Conservation (phyloP, 352 stramenopile genomes). For the Blastocystis sp. region DNA sequence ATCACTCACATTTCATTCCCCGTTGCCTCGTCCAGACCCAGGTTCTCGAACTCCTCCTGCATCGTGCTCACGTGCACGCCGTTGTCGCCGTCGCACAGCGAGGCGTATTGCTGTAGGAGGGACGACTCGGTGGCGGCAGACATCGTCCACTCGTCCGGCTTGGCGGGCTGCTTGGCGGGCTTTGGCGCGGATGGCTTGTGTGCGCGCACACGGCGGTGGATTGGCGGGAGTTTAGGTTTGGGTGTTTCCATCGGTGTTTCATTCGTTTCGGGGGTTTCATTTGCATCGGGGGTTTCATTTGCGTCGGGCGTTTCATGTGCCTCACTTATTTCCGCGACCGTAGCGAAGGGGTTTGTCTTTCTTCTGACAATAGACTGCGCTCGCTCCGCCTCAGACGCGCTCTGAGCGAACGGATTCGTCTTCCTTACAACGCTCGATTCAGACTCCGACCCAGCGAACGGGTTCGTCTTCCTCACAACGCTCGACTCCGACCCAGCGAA, state of each 20-base stretch:
- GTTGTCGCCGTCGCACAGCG: neutral
- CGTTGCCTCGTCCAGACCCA: conserved; percentile 40
- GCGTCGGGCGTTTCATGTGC: too few species aligned
- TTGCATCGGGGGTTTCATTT: too few species aligned
- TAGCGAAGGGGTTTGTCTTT: neutral
- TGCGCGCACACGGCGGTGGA: too few species aligned
- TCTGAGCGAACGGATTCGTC: neutral
- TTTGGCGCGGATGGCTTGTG: too few species aligned
- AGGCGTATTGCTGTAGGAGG: neutral
- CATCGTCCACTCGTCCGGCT: neutral
- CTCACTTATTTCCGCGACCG: neutral
- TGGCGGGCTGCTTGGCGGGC: too few species aligned
- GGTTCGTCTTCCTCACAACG: neutral
- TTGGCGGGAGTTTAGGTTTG: too few species aligned
- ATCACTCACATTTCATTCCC: conserved; percentile 15
- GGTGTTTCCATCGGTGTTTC: too few species aligned
- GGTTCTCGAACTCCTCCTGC: neutral
- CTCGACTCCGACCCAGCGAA: neutral
- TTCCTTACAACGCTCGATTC: neutral
- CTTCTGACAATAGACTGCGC: neutral
- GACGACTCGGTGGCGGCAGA: neutral
- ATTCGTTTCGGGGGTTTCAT: too few species aligned
- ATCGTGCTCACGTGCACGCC: neutral
- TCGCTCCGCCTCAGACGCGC: too few species aligned
- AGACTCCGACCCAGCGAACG: neutral